phyloP scores from a whole-genome alignment of 345 rosid species.

The Brassica carinata region DNA sequence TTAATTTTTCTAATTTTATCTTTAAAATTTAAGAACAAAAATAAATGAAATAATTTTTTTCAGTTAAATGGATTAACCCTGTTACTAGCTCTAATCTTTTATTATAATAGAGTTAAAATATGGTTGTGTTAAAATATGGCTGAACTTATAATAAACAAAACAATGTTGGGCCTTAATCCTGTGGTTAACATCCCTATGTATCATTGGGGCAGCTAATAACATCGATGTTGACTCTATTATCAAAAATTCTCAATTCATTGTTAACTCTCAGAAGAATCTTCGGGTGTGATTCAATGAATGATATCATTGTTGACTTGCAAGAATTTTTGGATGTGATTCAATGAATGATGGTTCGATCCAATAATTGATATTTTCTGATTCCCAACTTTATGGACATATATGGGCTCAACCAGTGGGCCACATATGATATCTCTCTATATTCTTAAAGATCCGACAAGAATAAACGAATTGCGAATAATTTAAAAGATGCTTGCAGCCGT shows the following conservation, averaged over 20 bases:
- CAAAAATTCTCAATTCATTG: background rate
- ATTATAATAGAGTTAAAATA: too few species aligned
- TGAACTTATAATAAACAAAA: too few species aligned
- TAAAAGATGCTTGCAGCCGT: background rate
- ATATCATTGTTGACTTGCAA: background rate
- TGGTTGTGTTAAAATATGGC: too few species aligned
- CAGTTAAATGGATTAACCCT: too few species aligned
- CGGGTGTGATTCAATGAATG: constrained; percentile 15
- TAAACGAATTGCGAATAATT: background rate
- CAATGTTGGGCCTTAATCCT: too few species aligned
- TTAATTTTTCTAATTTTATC: too few species aligned
- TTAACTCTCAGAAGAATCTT: background rate
- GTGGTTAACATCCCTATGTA: background rate
- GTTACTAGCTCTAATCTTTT: too few species aligned
- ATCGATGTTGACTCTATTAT: background rate
- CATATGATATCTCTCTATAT: background rate
- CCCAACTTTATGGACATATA: background rate
- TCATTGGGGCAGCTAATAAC: constrained; percentile 8
- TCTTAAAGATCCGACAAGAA: background rate
- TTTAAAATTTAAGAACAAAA: too few species aligned
- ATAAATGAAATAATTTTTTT: too few species aligned
- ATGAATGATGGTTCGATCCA: constrained; percentile 6
- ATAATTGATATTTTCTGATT: background rate
- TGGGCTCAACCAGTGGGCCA: background rate
- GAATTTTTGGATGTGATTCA: constrained; percentile 10